Conservation (phyloP, 2,329 filamentous ascomycete genomes). For the Phialocephala sp. region DNA sequence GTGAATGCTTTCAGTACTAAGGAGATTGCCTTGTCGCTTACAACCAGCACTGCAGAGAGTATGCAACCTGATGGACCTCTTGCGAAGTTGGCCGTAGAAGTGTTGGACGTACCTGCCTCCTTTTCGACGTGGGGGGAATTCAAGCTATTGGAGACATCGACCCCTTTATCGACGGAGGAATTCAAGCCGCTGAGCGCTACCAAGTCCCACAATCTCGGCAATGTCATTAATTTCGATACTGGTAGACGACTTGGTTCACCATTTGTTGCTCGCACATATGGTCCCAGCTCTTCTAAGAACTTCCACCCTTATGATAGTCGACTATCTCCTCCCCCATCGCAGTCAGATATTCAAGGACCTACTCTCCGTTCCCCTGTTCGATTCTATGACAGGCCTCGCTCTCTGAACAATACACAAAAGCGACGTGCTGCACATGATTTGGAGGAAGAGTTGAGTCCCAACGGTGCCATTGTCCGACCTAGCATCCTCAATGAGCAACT, state of each 20-base stretch:
- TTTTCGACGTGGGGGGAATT: neutral
- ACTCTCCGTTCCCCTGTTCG: slow-evolving; percentile 40
- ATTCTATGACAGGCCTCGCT: slow-evolving; percentile 35
- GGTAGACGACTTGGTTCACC: slow-evolving; percentile 36
- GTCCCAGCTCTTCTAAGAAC: slow-evolving; percentile 60
- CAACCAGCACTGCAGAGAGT: slow-evolving; percentile 65
- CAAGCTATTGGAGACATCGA: too few relatives aligned
- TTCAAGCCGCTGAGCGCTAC: slow-evolving; percentile 27
- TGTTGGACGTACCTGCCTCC: slow-evolving; percentile 17
- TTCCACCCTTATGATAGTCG: slow-evolving; percentile 23
- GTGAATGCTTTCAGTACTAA: slow-evolving; percentile 58
- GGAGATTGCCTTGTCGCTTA: slow-evolving; percentile 68
- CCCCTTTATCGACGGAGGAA: slow-evolving; percentile 19
- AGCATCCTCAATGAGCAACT: slow-evolving; percentile 41
- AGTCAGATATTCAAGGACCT: slow-evolving; percentile 26
- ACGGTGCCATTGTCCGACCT: slow-evolving; percentile 36
- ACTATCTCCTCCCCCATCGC: slow-evolving; percentile 26
- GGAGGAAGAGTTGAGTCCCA: slow-evolving; percentile 38
- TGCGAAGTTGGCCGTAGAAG: slow-evolving; percentile 59
- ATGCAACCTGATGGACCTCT: slow-evolving; percentile 69
- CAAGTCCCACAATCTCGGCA: slow-evolving; percentile 17
- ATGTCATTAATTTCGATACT: slow-evolving; percentile 16
- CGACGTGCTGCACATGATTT: slow-evolving; percentile 40
- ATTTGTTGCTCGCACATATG: slow-evolving; percentile 64
- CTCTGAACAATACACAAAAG: slow-evolving; percentile 40